These are phyloP conservation scores for Fusarium scirpi DNA, from an alignment of 2,329 filamentous ascomycete species.

Conservation along the genomic window DNA sequence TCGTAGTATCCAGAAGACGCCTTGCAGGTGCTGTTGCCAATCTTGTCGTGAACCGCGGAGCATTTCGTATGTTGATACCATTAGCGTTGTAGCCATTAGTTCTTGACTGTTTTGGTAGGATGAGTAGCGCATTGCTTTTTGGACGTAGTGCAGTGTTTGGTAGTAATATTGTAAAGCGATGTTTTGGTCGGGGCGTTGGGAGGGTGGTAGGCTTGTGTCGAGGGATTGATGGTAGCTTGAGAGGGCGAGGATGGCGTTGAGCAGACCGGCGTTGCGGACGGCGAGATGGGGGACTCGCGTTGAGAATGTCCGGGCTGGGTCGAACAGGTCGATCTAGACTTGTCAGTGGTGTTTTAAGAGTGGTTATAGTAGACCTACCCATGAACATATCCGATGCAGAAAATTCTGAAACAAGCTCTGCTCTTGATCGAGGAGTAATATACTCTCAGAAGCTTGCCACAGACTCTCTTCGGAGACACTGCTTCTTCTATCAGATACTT, in stretches of 20 bases:
- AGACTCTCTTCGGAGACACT: constrained; percentile 26
- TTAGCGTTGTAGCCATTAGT: constrained; percentile 68
- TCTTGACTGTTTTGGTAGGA: constrained; percentile 69
- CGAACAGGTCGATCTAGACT: constrained; percentile 38
- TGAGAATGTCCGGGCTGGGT: constrained; percentile 39
- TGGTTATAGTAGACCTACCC: constrained; percentile 22
- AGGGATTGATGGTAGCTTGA: constrained; percentile 50
- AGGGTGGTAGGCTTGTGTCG: neutral
- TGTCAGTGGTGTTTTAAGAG: too few species aligned
- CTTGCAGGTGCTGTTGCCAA: constrained; percentile 73
- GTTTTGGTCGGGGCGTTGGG: constrained; percentile 20
- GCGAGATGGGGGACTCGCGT: constrained; percentile 40
- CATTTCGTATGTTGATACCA: constrained; percentile 75
- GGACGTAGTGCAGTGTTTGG: constrained; percentile 71
- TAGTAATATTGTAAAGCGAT: constrained; percentile 66
- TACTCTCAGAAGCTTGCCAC: constrained; percentile 41
- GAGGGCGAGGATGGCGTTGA: constrained; percentile 69
- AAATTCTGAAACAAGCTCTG: constrained; percentile 44
- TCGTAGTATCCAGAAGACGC: constrained; percentile 75
- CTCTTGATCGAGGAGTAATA: constrained; percentile 37
- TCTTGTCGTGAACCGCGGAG: constrained; percentile 62
- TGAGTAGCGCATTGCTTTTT: constrained; percentile 68
- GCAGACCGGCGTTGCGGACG: constrained; percentile 62
- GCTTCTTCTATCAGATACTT: neutral
- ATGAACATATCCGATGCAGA: constrained; percentile 43